Conservation (phyloP, 2,329 filamentous ascomycete genomes). For the Didymella sp. region DNA sequence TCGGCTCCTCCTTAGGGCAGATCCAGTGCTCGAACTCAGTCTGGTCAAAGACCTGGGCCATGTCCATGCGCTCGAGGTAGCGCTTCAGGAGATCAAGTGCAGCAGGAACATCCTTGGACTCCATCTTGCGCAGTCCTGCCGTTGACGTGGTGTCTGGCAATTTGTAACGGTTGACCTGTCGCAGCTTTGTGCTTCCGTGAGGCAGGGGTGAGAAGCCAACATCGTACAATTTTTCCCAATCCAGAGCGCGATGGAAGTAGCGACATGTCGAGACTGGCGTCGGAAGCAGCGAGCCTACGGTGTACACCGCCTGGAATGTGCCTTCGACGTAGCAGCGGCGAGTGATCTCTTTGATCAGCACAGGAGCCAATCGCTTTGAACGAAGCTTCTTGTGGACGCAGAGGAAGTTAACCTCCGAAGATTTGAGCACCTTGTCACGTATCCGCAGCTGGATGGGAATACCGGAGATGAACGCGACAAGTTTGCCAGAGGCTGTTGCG, state of each 20-base stretch:
- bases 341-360: conserved; percentile 97
- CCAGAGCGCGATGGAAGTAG: conserved; percentile 91
- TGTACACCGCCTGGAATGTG: conserved; percentile 96
- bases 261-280: conserved; percentile 91
- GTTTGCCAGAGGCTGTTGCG: conserved; percentile 78
- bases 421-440: conserved; percentile 74
- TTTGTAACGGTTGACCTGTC: conserved; percentile 85
- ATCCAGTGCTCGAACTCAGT: conserved; percentile 90
- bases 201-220: conserved; percentile 93
- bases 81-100: conserved; percentile 77
- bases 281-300: conserved; percentile 87
- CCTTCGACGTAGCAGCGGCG: conserved; percentile 85
- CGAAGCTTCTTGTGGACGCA: conserved; percentile 98
- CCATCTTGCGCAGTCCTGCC: conserved; percentile 80
- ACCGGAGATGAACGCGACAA: conserved; percentile 95
- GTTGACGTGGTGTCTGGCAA: conserved; percentile 77
- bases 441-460: conserved; percentile 85
- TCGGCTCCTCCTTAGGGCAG: conserved; percentile 65
- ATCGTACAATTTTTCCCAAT: conserved; percentile 96
- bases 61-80: conserved; percentile 80
- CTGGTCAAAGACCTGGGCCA: conserved; percentile 80
- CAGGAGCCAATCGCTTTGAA: conserved; percentile 86
- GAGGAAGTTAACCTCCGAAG: conserved; percentile 97
- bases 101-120: conserved; percentile 75
- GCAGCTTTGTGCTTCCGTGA: conserved; percentile 78